phyloP scores from a whole-genome alignment of 2,329 filamentous ascomycete species.

The Xylariaceae sp. region DNA sequence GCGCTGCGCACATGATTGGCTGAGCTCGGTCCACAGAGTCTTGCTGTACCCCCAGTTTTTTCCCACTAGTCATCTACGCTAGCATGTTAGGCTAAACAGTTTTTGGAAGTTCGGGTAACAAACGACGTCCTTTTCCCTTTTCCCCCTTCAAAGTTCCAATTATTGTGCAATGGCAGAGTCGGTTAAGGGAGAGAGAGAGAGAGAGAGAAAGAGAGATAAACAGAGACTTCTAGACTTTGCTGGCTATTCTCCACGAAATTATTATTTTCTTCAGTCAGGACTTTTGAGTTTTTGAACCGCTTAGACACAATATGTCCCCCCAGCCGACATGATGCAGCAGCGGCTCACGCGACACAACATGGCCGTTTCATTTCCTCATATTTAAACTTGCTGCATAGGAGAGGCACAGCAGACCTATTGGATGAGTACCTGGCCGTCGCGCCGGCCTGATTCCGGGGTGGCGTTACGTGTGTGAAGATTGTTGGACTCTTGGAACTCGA shows the following conservation, averaged over 20 bases:
- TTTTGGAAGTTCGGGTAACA: conserved; percentile 21
- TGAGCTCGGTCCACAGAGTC: conserved; percentile 16
- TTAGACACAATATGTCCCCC: too few species aligned
- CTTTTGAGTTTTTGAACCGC: too few species aligned
- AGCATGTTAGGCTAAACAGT: conserved; percentile 21
- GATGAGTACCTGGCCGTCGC: not conserved
- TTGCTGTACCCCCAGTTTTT: conserved; percentile 14
- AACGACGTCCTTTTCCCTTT: conserved; percentile 5
- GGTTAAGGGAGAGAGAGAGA: conserved; percentile 3
- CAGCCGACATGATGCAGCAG: too few species aligned
- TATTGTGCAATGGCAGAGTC: conserved; percentile 14
- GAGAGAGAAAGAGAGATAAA: not conserved
- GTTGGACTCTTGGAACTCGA: too few species aligned
- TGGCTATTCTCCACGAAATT: not conserved
- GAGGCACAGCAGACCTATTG: not conserved
- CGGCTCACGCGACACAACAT: not conserved
- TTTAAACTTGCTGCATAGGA: not conserved
- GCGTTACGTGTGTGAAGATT: not conserved
- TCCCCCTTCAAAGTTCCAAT: not conserved
- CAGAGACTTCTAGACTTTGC: not conserved
- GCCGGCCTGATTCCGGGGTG: conserved; percentile 17
- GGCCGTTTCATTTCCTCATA: not conserved
- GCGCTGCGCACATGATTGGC: conserved; percentile 21
- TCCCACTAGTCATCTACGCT: conserved; percentile 19
- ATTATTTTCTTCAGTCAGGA: too few species aligned